These are phyloP conservation scores for Nigrospora sphaerica DNA, from an alignment of 2,329 filamentous ascomycete species.

Conservation along the genomic window DNA sequence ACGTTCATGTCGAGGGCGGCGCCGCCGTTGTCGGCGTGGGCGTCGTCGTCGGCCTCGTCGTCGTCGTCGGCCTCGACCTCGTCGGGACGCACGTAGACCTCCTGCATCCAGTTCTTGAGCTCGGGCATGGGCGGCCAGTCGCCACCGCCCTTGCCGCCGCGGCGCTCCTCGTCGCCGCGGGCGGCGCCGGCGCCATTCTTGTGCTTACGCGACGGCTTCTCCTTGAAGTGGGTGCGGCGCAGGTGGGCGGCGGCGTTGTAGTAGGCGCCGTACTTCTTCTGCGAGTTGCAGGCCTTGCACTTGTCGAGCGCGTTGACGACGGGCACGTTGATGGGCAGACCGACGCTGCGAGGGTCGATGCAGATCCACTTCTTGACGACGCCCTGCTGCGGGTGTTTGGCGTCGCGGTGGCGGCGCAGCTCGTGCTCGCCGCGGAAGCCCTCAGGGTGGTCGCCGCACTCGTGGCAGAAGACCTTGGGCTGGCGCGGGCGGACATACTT, in stretches of 20 bases:
- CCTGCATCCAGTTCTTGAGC: conserved; percentile 53
- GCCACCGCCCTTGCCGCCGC: conserved; percentile 46
- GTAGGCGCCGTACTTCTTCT: conserved; percentile 81
- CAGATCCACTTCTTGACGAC: conserved; percentile 52
- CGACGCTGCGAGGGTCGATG: conserved; percentile 39
- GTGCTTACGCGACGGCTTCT: conserved; percentile 37
- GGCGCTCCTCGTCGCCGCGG: conserved; percentile 36
- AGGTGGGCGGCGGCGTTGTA: conserved; percentile 94
- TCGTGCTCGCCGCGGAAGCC: conserved; percentile 87
- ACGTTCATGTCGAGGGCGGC: conserved; percentile 1
- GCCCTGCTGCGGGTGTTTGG: conserved; percentile 49
- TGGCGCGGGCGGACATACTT: conserved; percentile 57
- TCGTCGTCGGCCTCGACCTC: conserved; percentile 22
- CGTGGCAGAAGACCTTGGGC: conserved; percentile 61
- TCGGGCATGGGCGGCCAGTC: conserved; percentile 50
- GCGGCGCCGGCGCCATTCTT: conserved; percentile 30
- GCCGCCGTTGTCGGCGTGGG: conserved; percentile 24
- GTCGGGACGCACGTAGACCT: conserved; percentile 35
- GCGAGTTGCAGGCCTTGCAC: conserved; percentile 74
- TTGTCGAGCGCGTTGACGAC: conserved; percentile 61
- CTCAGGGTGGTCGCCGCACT: conserved; percentile 65
- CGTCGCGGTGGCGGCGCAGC: conserved; percentile 58
- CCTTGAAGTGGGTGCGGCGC: conserved; percentile 80
- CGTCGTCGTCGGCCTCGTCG: conserved; percentile 30
- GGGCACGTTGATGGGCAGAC: conserved; percentile 33